These are phyloP conservation scores for Eutrema japonicum DNA, from an alignment of 345 rosid genomes.

Conservation along the genomic window DNA sequence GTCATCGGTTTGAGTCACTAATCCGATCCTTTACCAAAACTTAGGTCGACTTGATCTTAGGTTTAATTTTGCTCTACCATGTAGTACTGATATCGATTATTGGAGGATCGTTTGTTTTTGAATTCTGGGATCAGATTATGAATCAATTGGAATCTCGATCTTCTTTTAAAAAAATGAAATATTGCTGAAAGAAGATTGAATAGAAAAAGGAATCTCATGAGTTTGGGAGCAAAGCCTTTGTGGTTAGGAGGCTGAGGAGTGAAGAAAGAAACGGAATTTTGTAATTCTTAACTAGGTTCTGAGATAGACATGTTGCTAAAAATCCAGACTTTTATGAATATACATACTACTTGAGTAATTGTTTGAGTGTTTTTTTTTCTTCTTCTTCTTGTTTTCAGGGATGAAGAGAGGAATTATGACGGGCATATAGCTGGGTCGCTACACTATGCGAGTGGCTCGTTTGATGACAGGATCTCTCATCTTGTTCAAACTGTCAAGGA, in stretches of 20 bases:
- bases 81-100: background rate
- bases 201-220: constrained; percentile 1
- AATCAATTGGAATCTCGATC: constrained; percentile 4
- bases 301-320: constrained; percentile 4
- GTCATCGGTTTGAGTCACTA: constrained; percentile 17
- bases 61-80: constrained; percentile 3
- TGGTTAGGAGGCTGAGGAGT: background rate
- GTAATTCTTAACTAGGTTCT: background rate
- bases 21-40: constrained; percentile 2
- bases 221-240: too few species aligned
- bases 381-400: background rate
- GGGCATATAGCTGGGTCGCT: too few species aligned
- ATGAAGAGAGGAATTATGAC: too few species aligned
- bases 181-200: background rate
- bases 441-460: too few species aligned
- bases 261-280: background rate
- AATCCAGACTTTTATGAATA: background rate
- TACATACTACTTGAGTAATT: background rate
- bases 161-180: background rate
- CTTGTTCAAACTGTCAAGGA: too few species aligned
- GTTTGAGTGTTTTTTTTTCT: too few species aligned
- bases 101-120: background rate
- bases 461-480: too few species aligned
- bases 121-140: constrained; percentile 9
- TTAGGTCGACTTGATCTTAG: background rate